Evolutionary conservation across 805 yeast species (phyloP).

Genomic region (Candida ulmi): DNA sequence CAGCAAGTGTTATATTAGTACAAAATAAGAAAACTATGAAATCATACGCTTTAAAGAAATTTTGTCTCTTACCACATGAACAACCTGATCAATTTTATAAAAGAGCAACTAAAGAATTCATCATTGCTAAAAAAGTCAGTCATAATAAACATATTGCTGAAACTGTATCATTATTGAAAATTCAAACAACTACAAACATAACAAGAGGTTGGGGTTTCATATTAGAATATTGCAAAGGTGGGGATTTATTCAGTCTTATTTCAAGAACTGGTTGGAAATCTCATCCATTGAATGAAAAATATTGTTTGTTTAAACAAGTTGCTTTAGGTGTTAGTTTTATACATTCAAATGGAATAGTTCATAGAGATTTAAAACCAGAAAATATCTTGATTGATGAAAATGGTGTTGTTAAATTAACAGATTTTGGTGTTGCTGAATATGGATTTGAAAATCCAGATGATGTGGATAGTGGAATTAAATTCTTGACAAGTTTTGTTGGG

Average conservation of each 20-base stretch:
- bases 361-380: conserved; percentile 73
- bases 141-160: conserved; percentile 57
- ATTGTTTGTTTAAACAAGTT: conserved; percentile 66
- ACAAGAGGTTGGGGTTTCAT: conserved; percentile 75
- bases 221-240: conserved; percentile 55
- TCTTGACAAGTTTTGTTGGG: conserved; percentile 51
- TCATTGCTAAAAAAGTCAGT: conserved; percentile 49
- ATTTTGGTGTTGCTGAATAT: conserved; percentile 70
- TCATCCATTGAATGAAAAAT: conserved; percentile 43
- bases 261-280: conserved; percentile 56
- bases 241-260: conserved; percentile 56
- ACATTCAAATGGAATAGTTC: conserved; percentile 64
- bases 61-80: conserved; percentile 55
- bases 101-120: conserved; percentile 58
- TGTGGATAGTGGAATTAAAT: conserved; percentile 32
- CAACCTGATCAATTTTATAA: conserved; percentile 57
- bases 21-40: conserved; percentile 33
- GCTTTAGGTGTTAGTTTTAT: conserved; percentile 54
- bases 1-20: conserved; percentile 55
- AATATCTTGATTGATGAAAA: conserved; percentile 53
- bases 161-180: conserved; percentile 47
- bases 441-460: conserved; percentile 53
- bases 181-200: conserved; percentile 48
- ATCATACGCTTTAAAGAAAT: conserved; percentile 60
- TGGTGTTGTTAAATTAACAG: conserved; percentile 65